Evolutionary conservation across 345 rosid species (phyloP), one percentile per base, ranked within the genome.

Genomic region (Triadica sebifera): DNA sequence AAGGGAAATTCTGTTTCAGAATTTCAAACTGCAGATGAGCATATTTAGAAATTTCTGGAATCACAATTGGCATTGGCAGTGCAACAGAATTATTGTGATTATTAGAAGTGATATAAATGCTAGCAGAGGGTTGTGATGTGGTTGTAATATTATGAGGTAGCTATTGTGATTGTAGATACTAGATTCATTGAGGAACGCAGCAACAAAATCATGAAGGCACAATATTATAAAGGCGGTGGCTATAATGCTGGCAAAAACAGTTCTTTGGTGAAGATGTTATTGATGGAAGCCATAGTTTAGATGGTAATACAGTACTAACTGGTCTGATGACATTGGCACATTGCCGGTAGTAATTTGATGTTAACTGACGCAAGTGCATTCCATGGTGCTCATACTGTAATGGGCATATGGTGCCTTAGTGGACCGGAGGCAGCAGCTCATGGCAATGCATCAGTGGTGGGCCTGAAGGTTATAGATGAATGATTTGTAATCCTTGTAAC

Each of bases 401-500:
- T 41, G 69, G 69, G 29, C 34, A 39, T 64, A 19, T 41, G 22
- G 20, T 39, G 22, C 67, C 8, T 8, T n/a, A 63, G n/a, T 39
- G 67, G 55, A 22, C 10, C 24, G 29, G 56, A 58, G 12, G 6
- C n/a, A 11, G 17, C 5, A 39, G 51, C 38, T 49, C 19, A 53
- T 29, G 52, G 62, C 16, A 16, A 10, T 43, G 41, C 46, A 43
- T 22, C 55, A 39, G 10, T 17, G 71, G 47, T 47, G 43, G 25
- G 39, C 12, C 60, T 71, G 73, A 63, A 64, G 70, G 47, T 50
- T 51, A 52, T 65, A 22, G 49, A 71, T 77, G 61, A 37, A 38
- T 65, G 59, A 47, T 70, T 53, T 34, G 45, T 20, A 60, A 49
- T 59, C 10, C 43, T n/a, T 58, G 24, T 37, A 60, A 16, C 16